These are phyloP conservation scores for Lipomyces mesembrius DNA, from an alignment of 805 yeast genomes.

Conservation along the genomic window DNA sequence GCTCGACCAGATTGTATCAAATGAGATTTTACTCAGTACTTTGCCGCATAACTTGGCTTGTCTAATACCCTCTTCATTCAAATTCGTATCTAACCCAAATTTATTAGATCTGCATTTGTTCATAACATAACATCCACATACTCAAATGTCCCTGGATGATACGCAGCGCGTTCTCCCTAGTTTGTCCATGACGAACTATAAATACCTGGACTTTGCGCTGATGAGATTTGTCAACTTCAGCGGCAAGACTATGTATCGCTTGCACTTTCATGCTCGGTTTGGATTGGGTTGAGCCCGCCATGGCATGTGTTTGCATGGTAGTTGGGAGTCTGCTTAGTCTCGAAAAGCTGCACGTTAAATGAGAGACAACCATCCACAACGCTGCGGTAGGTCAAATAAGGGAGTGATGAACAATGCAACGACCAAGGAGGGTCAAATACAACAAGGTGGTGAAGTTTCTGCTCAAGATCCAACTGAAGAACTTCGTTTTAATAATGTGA, in stretches of 20 bases:
- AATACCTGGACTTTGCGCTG: slow-evolving; percentile 22
- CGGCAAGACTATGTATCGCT: background rate
- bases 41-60: slow-evolving; percentile 24
- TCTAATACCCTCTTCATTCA: slow-evolving; percentile 24
- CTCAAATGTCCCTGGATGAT: slow-evolving; percentile 33
- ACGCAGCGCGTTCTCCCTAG: slow-evolving; percentile 27
- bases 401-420: background rate
- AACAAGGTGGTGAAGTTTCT: background rate
- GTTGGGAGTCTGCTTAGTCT: background rate
- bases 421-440: background rate
- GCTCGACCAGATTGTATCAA: slow-evolving; percentile 31
- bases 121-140: slow-evolving; percentile 1
- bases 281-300: background rate
- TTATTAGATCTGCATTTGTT: background rate
- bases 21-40: slow-evolving; percentile 14
- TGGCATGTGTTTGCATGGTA: background rate
- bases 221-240: background rate
- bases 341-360: too few species aligned
- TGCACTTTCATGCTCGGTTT: background rate
- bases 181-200: slow-evolving; percentile 31
- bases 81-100: slow-evolving; percentile 17
- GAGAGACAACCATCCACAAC: too few species aligned
- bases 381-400: too few species aligned
- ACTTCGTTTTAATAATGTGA: too few species aligned
- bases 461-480: too few species aligned